Evolutionary conservation across 2,329 filamentous ascomycete species (phyloP).

Genomic region (Diaporthe vaccinii): DNA sequence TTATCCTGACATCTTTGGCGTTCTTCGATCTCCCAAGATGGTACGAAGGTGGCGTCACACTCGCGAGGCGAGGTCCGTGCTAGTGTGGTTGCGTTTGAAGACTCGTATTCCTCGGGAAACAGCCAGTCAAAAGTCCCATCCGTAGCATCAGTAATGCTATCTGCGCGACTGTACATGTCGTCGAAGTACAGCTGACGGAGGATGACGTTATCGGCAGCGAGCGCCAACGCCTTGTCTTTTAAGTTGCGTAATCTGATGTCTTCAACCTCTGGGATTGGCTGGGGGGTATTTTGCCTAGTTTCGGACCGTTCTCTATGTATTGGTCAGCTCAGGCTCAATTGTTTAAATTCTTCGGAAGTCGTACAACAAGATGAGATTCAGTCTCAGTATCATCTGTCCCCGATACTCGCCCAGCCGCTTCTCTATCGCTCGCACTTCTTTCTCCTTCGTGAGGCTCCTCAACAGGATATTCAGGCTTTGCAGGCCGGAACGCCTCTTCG

Average conservation of each 20-base stretch:
- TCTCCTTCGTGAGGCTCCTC: background rate
- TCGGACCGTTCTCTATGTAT: background rate
- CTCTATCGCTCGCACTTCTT: background rate
- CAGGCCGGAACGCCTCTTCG: background rate
- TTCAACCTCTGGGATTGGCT: accelerated
- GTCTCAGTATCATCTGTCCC: background rate
- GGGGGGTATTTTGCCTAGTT: background rate
- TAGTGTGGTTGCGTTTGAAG: too few relatives aligned
- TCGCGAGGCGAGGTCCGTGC: too few relatives aligned
- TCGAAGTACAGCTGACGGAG: background rate
- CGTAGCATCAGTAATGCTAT: background rate
- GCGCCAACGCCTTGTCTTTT: background rate
- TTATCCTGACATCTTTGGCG: background rate
- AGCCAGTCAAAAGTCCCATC: background rate
- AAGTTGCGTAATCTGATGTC: accelerated
- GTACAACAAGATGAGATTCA: background rate
- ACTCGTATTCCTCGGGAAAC: too few relatives aligned
- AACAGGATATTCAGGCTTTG: slow-evolving; percentile 5
- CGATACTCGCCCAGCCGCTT: background rate
- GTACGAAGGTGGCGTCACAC: too few relatives aligned
- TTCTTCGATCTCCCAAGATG: too few relatives aligned
- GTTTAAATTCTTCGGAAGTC: background rate
- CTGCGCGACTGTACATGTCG: background rate
- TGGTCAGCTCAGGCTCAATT: background rate
- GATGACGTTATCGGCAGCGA: background rate